phyloP scores from a whole-genome alignment of 129 eudicot genomes.

The Pittosporum tobira region DNA sequence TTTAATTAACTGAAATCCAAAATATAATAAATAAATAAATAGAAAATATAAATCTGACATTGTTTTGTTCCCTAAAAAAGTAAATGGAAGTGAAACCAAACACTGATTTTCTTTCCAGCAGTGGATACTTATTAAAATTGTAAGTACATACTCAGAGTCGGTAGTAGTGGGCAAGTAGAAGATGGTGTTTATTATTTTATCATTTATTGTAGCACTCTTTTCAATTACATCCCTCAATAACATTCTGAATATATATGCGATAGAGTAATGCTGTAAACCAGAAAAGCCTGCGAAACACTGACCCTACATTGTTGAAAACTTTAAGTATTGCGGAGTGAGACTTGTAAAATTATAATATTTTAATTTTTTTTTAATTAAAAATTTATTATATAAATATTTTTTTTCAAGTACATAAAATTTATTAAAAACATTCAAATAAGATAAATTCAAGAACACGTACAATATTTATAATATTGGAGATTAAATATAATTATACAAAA shows the following conservation, averaged over 20 bases:
- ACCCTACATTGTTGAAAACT: slow-evolving; percentile 18
- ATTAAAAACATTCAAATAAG: too few species aligned
- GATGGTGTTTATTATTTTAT: neutral
- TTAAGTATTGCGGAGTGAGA: neutral
- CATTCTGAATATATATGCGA: slow-evolving; percentile 1
- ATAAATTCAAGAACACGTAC: too few species aligned
- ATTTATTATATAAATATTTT: too few species aligned
- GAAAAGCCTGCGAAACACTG: slow-evolving; percentile 8
- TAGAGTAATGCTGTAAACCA: slow-evolving; percentile 2
- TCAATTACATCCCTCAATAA: neutral
- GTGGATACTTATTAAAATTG: neutral
- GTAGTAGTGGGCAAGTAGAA: slow-evolving; percentile 6
- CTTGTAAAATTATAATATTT: too few species aligned
- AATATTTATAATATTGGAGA: too few species aligned
- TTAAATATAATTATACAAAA: too few species aligned
- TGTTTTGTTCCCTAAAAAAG: neutral
- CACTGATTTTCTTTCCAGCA: neutral
- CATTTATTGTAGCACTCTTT: neutral
- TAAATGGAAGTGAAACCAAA: neutral
- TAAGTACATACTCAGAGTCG: neutral
- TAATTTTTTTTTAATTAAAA: too few species aligned
- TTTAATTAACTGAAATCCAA: too few species aligned
- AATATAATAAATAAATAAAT: too few species aligned
- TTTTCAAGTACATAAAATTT: too few species aligned
- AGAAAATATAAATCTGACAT: neutral